phyloP scores from a whole-genome alignment of 257 asterid species.

The Gentiana dahurica region DNA sequence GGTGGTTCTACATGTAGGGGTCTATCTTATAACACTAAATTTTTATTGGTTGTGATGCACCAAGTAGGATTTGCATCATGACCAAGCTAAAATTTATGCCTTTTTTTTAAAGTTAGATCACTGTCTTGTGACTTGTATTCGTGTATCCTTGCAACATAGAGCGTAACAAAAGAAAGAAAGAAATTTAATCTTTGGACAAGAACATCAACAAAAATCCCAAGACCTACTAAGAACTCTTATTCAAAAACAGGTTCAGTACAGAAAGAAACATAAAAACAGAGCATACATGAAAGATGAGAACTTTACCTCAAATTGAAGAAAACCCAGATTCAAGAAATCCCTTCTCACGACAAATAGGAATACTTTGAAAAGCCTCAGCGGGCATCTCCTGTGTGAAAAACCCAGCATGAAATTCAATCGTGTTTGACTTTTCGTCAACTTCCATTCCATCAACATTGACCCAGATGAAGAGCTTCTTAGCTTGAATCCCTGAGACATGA shows the following conservation, averaged over 20 bases:
- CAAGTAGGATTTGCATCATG: too few relatives aligned
- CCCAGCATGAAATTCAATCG: slow-evolving; percentile 56
- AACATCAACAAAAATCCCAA: too few relatives aligned
- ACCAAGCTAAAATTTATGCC: too few relatives aligned
- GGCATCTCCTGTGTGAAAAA: slow-evolving; percentile 42
- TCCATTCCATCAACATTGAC: slow-evolving; percentile 51
- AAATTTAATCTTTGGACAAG: too few relatives aligned
- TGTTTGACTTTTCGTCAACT: slow-evolving; percentile 25
- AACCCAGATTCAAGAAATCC: slow-evolving; percentile 17
- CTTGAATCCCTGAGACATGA: slow-evolving; percentile 63
- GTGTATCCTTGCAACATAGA: too few relatives aligned
- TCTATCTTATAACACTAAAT: too few relatives aligned
- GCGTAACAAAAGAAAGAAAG: too few relatives aligned
- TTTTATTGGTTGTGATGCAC: too few relatives aligned
- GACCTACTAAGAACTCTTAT: neutral
- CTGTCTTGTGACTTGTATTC: too few relatives aligned
- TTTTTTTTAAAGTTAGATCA: too few relatives aligned
- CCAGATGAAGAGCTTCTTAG: slow-evolving; percentile 55
- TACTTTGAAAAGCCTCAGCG: slow-evolving; percentile 32
- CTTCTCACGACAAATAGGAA: slow-evolving; percentile 36
- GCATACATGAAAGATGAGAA: neutral
- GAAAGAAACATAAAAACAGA: neutral
- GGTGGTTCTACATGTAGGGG: too few relatives aligned
- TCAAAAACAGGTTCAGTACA: too few relatives aligned
- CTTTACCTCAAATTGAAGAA: slow-evolving; percentile 36